Evolutionary conservation across 2,329 filamentous ascomycete species (phyloP).

Genomic region (Alternaria viburni): DNA sequence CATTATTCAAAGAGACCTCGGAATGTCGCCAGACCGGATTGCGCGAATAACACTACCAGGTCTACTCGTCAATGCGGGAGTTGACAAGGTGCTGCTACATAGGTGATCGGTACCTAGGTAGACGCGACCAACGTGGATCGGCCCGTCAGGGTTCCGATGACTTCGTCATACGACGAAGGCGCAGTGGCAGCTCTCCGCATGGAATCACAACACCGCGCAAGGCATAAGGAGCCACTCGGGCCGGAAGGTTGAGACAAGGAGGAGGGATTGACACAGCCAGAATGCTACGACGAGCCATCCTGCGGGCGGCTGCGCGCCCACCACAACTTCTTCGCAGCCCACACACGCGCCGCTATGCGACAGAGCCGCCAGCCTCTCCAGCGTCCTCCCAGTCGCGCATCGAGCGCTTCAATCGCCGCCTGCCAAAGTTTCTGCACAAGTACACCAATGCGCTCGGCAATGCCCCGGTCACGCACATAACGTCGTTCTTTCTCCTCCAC

Average conservation of each 20-base stretch:
- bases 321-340: constrained; percentile 6
- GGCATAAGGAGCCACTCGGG: background rate
- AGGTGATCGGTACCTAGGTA: background rate
- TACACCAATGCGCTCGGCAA: constrained; percentile 74
- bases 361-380: constrained; percentile 18
- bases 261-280: background rate
- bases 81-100: background rate
- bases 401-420: constrained; percentile 47
- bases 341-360: constrained; percentile 24
- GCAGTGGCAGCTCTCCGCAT: background rate
- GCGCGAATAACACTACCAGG: background rate
- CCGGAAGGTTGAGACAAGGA: constrained; percentile 9
- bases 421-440: constrained; percentile 69
- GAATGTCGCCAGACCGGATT: background rate
- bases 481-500: constrained; percentile 87
- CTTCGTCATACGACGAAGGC: constrained; percentile 5
- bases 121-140: constrained; percentile 6
- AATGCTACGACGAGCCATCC: constrained; percentile 20
- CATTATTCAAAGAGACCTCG: background rate
- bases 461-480: constrained; percentile 81
- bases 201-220: background rate
- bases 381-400: constrained; percentile 39
- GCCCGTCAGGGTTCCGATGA: constrained; percentile 12
- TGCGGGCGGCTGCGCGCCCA: constrained; percentile 1
- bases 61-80: background rate